A percentile compares a stretch with the other conserved stretches of the same genome.
Evolutionary conservation across 2,329 filamentous ascomycete genomes (phyloP).

Genomic region (Fusarium globosum): DNA sequence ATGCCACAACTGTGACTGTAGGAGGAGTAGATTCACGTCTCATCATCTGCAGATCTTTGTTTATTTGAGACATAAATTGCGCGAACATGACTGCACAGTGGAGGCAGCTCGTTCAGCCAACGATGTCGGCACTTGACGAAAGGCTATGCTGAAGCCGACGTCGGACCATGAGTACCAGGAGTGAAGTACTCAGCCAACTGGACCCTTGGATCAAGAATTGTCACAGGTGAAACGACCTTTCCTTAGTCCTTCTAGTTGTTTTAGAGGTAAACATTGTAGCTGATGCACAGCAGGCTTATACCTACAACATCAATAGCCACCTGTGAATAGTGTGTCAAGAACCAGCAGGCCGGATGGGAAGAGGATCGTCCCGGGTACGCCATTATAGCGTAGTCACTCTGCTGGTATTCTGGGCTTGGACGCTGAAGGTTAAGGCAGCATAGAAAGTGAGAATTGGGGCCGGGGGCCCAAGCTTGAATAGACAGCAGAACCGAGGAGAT

Average conservation of each 20-base stretch:
- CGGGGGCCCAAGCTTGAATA: slow-evolving; percentile 22
- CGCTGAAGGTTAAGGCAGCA: slow-evolving; percentile 1
- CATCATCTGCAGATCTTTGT: background rate
- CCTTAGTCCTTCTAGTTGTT: background rate
- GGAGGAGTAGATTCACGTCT: background rate
- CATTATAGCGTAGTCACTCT: slow-evolving; percentile 37
- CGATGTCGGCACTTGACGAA: slow-evolving; percentile 21
- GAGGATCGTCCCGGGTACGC: slow-evolving; percentile 38
- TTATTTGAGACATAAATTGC: background rate
- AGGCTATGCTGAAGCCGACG: slow-evolving; percentile 15
- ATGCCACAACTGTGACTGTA: background rate
- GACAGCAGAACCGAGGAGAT: slow-evolving; percentile 18
- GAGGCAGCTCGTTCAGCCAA: slow-evolving; percentile 4
- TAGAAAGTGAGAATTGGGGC: background rate
- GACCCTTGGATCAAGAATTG: background rate
- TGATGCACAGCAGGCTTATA: background rate
- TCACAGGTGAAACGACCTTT: background rate
- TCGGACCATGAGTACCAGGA: background rate
- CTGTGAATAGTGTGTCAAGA: slow-evolving; percentile 4
- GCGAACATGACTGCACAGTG: background rate
- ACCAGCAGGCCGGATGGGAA: slow-evolving; percentile 37
- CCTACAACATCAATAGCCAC: background rate
- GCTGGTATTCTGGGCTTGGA: slow-evolving; percentile 25
- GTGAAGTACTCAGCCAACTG: slow-evolving; percentile 1
- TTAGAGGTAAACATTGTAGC: background rate